These are phyloP conservation scores for Paramecium tetraurelia DNA, from an alignment of 73 alveolate species.

Conservation along the genomic window DNA sequence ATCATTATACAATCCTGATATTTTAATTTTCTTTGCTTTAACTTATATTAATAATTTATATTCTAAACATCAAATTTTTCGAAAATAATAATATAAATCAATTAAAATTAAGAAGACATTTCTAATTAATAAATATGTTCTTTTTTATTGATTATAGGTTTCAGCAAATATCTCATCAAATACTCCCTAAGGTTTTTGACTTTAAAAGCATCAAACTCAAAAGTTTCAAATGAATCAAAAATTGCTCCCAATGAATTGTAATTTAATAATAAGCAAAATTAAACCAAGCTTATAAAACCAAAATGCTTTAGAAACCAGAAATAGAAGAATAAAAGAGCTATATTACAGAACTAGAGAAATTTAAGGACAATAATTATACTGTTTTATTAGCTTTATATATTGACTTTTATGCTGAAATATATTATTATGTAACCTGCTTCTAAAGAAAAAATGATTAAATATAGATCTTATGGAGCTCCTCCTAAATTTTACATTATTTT, in stretches of 20 bases:
- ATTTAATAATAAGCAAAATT: background rate
- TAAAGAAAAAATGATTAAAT: background rate
- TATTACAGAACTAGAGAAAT: background rate
- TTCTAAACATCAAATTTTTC: background rate
- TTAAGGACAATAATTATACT: background rate
- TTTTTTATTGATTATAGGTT: no score
- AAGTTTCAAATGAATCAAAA: background rate
- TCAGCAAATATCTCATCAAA: background rate
- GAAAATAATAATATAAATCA: background rate
- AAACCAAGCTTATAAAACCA: background rate
- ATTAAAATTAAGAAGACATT: background rate
- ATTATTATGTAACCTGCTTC: background rate
- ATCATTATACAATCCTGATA: background rate
- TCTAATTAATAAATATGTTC: background rate
- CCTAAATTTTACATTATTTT: background rate
- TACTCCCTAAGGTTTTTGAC: background rate
- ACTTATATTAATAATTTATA: background rate
- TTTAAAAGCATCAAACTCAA: background rate
- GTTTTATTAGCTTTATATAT: background rate
- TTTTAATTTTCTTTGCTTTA: background rate
- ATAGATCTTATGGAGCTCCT: background rate
- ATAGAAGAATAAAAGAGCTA: background rate
- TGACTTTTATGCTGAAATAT: background rate
- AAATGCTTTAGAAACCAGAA: background rate
- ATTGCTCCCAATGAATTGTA: background rate